phyloP scores from a whole-genome alignment of 768 basidiomycete genomes.

The Pleurotus citrinopileatus region DNA sequence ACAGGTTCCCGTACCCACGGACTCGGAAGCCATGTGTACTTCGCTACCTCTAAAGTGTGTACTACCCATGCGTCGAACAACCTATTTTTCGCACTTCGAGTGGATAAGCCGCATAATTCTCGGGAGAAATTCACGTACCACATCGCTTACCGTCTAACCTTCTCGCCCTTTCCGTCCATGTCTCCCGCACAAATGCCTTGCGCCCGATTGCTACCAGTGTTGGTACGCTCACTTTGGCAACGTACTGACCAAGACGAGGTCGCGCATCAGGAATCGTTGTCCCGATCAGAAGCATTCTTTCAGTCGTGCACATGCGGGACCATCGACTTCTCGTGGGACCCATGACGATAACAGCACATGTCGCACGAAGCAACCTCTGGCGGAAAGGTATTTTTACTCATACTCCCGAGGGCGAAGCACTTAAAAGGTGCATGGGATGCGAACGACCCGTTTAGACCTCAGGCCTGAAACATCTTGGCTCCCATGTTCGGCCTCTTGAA shows the following conservation, averaged over 20 bases:
- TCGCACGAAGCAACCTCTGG: neutral
- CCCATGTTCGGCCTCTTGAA: conserved; percentile 18
- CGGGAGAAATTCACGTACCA: neutral
- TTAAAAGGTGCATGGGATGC: neutral
- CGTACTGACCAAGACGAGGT: neutral
- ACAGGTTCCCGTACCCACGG: neutral
- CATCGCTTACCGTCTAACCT: no score
- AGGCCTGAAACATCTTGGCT: neutral
- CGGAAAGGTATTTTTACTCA: neutral
- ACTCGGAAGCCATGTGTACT: neutral
- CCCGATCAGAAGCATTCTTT: neutral
- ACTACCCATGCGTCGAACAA: neutral
- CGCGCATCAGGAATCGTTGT: neutral
- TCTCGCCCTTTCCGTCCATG: no score
- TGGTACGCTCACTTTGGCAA: neutral
- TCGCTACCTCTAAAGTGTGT: neutral
- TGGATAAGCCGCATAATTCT: neutral
- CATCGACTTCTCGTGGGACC: conserved; percentile 3
- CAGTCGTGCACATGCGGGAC: neutral
- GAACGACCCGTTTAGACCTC: neutral
- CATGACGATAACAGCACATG: conserved; percentile 7
- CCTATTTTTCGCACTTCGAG: neutral
- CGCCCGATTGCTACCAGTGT: no score
- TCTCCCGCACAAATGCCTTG: no score
- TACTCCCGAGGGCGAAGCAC: conserved; percentile 4